These are phyloP conservation scores for Globisporangium middletonii DNA, from an alignment of 352 stramenopile species.

Conservation along the genomic window DNA sequence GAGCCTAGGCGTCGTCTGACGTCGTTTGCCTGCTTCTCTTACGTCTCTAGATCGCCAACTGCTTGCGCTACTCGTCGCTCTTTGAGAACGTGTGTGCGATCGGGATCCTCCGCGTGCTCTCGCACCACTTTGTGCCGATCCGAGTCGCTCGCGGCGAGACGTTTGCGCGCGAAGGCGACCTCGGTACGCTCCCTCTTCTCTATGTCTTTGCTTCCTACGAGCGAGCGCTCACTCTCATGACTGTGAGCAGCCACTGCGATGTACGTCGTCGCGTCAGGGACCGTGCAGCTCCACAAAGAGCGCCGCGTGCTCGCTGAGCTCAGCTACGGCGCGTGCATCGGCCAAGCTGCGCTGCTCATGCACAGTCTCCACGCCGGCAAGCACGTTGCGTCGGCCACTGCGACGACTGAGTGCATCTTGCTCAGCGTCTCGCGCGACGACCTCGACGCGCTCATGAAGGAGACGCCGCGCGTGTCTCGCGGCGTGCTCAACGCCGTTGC, in stretches of 20 bases:
- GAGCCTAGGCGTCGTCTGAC: too few relatives aligned
- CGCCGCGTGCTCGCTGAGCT: slow-evolving; percentile 56
- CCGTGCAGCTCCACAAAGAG: slow-evolving; percentile 77
- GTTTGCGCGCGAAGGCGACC: slow-evolving; percentile 56
- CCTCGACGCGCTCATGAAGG: slow-evolving; percentile 67
- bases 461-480: slow-evolving; percentile 59
- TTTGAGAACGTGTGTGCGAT: slow-evolving; percentile 81
- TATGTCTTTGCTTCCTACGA: background rate
- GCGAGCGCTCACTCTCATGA: background rate
- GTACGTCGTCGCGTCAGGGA: slow-evolving; percentile 67
- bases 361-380: slow-evolving; percentile 57
- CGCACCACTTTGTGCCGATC: slow-evolving; percentile 70
- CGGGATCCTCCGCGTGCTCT: slow-evolving; percentile 68
- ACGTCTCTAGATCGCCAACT: slow-evolving; percentile 60
- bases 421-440: slow-evolving; percentile 67
- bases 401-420: slow-evolving; percentile 54
- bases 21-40: background rate
- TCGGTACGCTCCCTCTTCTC: slow-evolving; percentile 28
- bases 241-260: slow-evolving; percentile 53
- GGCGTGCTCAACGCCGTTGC: slow-evolving; percentile 79
- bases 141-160: slow-evolving; percentile 40
- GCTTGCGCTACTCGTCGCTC: slow-evolving; percentile 66
- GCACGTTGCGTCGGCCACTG: slow-evolving; percentile 72
- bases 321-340: slow-evolving; percentile 66
- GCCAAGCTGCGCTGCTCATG: slow-evolving; percentile 64